phyloP scores from a whole-genome alignment of 352 stramenopile genomes.

The Pythium graminicola region DNA sequence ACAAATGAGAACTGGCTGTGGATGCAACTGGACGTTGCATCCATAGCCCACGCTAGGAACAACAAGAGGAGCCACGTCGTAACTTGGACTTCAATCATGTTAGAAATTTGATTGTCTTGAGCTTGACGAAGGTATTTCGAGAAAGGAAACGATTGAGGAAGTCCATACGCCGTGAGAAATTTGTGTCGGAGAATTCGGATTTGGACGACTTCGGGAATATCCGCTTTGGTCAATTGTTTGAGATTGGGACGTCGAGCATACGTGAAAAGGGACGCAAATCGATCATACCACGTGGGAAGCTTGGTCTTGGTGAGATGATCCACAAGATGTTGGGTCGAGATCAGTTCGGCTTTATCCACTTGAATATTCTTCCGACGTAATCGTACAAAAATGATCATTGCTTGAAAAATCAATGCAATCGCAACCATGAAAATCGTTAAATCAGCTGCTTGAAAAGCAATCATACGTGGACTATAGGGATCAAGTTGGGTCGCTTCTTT shows the following conservation, averaged over 20 bases:
- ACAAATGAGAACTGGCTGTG: neutral
- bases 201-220: conserved; percentile 16
- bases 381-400: conserved; percentile 21
- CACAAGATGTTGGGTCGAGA: conserved; percentile 15
- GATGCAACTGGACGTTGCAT: neutral
- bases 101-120: conserved; percentile 69
- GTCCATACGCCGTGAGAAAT: conserved; percentile 19
- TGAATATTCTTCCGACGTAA: conserved; percentile 20
- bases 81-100: conserved; percentile 74
- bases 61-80: conserved; percentile 40
- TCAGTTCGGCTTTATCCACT: conserved; percentile 21
- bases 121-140: conserved; percentile 68
- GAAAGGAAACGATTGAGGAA: conserved; percentile 37
- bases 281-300: conserved; percentile 5
- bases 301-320: no score
- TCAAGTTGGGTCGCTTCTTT: conserved; percentile 17
- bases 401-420: conserved; percentile 25
- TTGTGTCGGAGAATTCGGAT: conserved; percentile 24
- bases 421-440: conserved; percentile 28
- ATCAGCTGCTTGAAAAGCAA: conserved; percentile 31
- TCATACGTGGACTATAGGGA: conserved; percentile 6
- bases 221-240: neutral
- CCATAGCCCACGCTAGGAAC: conserved; percentile 12
- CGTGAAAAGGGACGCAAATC: conserved; percentile 2
- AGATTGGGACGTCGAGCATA: neutral